phyloP scores from a whole-genome alignment of 108 stramenopile species.

The Nannochloropsis oceanica region DNA sequence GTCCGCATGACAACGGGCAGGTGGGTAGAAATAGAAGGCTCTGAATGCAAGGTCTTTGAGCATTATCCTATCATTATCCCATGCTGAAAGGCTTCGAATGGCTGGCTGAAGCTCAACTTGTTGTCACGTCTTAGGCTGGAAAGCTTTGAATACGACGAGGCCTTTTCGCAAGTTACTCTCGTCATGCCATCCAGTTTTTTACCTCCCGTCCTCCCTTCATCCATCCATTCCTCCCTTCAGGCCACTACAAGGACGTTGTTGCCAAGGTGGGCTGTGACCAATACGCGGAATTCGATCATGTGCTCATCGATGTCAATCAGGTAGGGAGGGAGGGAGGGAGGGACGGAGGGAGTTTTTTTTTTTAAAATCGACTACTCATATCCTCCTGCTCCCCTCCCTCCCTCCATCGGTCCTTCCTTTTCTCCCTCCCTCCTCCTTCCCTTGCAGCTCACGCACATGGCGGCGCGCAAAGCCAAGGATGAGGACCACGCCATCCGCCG shows the following conservation, averaged over 20 bases:
- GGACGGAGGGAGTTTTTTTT: too few relatives aligned
- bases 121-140: too few relatives aligned
- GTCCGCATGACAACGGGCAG: not conserved
- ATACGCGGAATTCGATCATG: not conserved
- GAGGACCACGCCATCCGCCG: conserved; percentile 17
- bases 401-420: not conserved
- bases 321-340: not conserved
- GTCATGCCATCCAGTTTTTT: not conserved
- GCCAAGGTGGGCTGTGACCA: not conserved
- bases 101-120: too few relatives aligned
- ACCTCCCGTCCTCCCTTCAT: not conserved
- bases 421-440: not conserved
- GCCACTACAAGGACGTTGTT: not conserved
- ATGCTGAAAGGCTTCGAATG: too few relatives aligned
- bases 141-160: too few relatives aligned
- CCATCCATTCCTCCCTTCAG: not conserved
- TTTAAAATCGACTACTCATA: not conserved
- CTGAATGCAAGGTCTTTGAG: too few relatives aligned
- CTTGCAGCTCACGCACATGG: conserved; percentile 6
- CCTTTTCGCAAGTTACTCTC: too few relatives aligned
- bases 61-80: too few relatives aligned
- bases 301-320: not conserved
- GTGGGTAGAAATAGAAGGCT: too few relatives aligned
- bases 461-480: not conserved
- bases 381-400: not conserved